Evolutionary conservation across 306 rosid genomes (phyloP), one percentile per base, ranked within the genome.

Genomic region (Quercus aquifolioides): DNA sequence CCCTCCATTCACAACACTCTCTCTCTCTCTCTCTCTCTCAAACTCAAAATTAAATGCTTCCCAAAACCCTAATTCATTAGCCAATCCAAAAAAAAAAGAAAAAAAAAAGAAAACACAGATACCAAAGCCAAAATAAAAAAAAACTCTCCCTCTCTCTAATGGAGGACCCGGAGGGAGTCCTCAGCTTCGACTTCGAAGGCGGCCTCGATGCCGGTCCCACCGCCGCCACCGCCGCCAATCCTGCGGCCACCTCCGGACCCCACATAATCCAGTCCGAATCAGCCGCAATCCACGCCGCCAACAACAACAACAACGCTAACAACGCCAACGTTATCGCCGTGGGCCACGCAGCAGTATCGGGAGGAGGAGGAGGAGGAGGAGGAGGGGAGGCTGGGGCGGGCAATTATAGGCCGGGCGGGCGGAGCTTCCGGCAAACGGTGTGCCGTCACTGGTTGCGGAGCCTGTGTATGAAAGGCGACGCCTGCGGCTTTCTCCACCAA

Each of bases 391-490:
- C 75, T 5, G 57, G 73, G 0, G 15, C 71, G 5, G 88, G 78
- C 18, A 83, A 88, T 70, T 46, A 56, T 13, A 25, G 46, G 26
- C 76, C 86, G 0, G 92, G 94, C 2, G 80, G 98, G 68, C 80
- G 98, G 82, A 95, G 99, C 88, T 93, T 90, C 83, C 96, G 99
- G 31, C 99, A 95, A 83, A 95, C 99, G 67, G 99, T 95, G 68
- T 95, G 99, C 78, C 89, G 99, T 41, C 99, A 95, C 87, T 95
- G 99, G 99, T 93, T 95, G 1, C 91, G 98, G 2, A 89, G 98
- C 60, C 83, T 95, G 20, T 95, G 99, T 67, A 95, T 95, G 99
- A 95, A 95, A 77, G 99, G 99, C 10, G 99, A 95, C 18, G 97
- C 99, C 52, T 95, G 99, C 77, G 99, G 99, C 64, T 95, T 95